Evolutionary conservation across 306 rosid genomes (phyloP).

Genomic region (Trifolium subterraneum): DNA sequence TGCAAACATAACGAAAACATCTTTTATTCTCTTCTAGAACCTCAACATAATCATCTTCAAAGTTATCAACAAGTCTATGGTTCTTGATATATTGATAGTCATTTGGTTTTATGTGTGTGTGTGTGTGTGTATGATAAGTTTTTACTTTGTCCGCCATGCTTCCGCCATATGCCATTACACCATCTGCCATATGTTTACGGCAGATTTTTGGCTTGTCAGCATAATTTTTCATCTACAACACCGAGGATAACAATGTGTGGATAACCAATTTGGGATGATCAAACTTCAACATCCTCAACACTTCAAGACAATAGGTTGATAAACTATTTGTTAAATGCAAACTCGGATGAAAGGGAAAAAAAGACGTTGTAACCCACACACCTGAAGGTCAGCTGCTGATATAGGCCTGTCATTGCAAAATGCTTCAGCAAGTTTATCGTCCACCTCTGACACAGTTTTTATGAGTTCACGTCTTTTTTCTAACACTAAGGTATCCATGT

Average conservation of each 20-base stretch:
- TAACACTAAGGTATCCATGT: conserved; percentile 72
- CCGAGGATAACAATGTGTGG: too few relatives aligned
- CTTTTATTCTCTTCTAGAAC: too few relatives aligned
- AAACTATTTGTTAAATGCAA: not conserved
- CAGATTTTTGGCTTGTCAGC: too few relatives aligned
- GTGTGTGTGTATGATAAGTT: too few relatives aligned
- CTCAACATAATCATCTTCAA: too few relatives aligned
- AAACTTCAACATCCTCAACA: not conserved
- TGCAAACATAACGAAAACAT: not conserved
- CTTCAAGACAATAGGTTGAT: not conserved
- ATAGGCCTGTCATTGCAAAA: conserved; percentile 77
- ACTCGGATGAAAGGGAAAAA: not conserved
- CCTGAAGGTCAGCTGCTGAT: conserved; percentile 65
- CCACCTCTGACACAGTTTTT: conserved; percentile 86
- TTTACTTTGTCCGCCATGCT: too few relatives aligned
- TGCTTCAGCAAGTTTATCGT: conserved; percentile 85
- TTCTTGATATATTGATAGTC: too few relatives aligned
- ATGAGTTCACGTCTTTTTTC: conserved; percentile 89
- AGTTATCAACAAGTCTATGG: too few relatives aligned
- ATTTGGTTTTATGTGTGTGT: too few relatives aligned
- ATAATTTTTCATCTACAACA: too few relatives aligned
- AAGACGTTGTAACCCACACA: not conserved
- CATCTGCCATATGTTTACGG: too few relatives aligned
- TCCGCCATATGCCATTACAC: too few relatives aligned
- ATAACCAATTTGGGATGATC: not conserved